phyloP scores from a whole-genome alignment of 768 basidiomycete genomes.

The Suillus cothurnatus region DNA sequence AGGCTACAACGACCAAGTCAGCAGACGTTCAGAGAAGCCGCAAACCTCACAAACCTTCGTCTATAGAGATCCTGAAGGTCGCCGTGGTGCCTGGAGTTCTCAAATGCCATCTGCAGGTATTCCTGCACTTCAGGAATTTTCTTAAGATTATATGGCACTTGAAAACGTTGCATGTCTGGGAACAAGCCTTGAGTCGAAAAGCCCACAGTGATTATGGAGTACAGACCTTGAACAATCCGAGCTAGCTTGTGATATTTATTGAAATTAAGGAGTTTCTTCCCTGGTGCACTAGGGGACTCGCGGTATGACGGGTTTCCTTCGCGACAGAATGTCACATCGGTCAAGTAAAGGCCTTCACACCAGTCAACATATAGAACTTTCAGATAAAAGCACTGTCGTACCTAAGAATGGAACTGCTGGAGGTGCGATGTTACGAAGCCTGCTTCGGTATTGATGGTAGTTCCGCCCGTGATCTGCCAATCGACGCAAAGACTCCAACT shows the following conservation, averaged over 20 bases:
- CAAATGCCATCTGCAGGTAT: slow-evolving; percentile 73
- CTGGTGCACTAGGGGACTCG: slow-evolving; percentile 71
- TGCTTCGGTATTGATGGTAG: slow-evolving; percentile 88
- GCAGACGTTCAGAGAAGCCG: not conserved
- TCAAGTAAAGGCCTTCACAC: slow-evolving; percentile 74
- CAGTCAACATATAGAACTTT: not conserved
- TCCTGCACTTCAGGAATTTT: slow-evolving; percentile 88
- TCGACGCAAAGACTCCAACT: slow-evolving; percentile 78
- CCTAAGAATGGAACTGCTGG: slow-evolving; percentile 97
- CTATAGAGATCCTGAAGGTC: slow-evolving; percentile 86
- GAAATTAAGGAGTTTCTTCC: slow-evolving; percentile 88
- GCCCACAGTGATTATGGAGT: not conserved
- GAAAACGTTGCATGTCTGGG: slow-evolving; percentile 90
- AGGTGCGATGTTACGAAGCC: slow-evolving; percentile 83
- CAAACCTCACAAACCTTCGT: slow-evolving; percentile 58
- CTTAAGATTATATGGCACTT: slow-evolving; percentile 82
- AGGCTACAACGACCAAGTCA: slow-evolving; percentile 46
- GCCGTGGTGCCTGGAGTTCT: slow-evolving; percentile 74
- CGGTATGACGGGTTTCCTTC: slow-evolving; percentile 92
- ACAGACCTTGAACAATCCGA: slow-evolving; percentile 76
- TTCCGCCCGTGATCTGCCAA: slow-evolving; percentile 92
- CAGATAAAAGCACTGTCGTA: slow-evolving; percentile 30
- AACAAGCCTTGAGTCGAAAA: slow-evolving; percentile 10
- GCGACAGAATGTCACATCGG: slow-evolving; percentile 92
- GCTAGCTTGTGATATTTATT: slow-evolving; percentile 95